phyloP scores from a whole-genome alignment of 352 stramenopile genomes.

The Phytophthora syringae region DNA sequence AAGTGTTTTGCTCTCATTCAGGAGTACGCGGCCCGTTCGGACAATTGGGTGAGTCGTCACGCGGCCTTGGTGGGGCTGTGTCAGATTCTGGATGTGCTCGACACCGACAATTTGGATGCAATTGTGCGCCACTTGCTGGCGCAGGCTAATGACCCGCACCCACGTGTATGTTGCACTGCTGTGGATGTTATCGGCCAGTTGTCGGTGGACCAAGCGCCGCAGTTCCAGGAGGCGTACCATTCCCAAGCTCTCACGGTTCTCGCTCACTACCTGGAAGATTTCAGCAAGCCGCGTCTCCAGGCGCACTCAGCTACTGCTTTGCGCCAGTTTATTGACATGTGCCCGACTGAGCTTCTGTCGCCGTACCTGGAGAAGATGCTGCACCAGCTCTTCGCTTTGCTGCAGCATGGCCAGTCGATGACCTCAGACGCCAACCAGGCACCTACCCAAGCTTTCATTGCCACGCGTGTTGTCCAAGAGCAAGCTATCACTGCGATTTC shows the following conservation, averaged over 20 bases:
- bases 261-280: constrained; percentile 70
- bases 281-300: constrained; percentile 66
- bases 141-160: constrained; percentile 71
- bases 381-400: constrained; percentile 66
- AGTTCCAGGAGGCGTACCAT: constrained; percentile 85
- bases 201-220: constrained; percentile 76
- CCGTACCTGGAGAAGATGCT: constrained; percentile 83
- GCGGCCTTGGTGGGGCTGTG: constrained; percentile 81
- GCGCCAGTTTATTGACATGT: constrained; percentile 89
- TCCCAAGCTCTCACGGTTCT: constrained; percentile 65
- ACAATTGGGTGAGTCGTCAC: constrained; percentile 82
- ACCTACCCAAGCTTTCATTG: constrained; percentile 26
- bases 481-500: constrained; percentile 85
- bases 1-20: constrained; percentile 84
- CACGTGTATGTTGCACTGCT: constrained; percentile 82
- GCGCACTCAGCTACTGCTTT: constrained; percentile 78
- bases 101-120: constrained; percentile 65
- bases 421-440: constrained; percentile 16
- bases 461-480: constrained; percentile 73
- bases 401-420: constrained; percentile 48
- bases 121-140: constrained; percentile 74
- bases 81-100: constrained; percentile 83
- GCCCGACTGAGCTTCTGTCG: constrained; percentile 59
- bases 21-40: constrained; percentile 60
- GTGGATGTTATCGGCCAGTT: constrained; percentile 88